Base-by-base conservation (phyloP, 2,329 filamentous ascomycete genomes). In the Apiospora rasikravindrae region DNA sequence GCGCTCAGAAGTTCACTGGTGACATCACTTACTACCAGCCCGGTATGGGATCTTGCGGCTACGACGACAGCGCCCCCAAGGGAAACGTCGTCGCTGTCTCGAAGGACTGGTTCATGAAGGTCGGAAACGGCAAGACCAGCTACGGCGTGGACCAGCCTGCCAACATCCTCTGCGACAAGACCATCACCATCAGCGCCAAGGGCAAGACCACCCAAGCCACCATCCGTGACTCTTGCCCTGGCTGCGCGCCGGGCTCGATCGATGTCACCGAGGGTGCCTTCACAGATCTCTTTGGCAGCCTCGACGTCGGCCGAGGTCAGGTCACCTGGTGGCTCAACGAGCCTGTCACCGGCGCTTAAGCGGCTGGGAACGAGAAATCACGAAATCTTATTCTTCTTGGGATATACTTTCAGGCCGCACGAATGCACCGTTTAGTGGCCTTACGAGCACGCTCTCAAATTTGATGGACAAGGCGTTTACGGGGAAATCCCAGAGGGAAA, bases 211-310 rank as follows among this genome's bases (percentile, higher is more conserved):
- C 85, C 76, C 84, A 81, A 2, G 93, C 90, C 73, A 87, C 77
- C 4, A 89, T 95, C 73, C 88, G 87, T 70, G 94, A 96, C 85
- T 94, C 93, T 84, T 96, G 94, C 86, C 88, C 89, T 83, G 91
- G 91, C 77, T 96, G 94, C 81, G 78, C 69, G 68, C 70, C 77
- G 45, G 75, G 80, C 53, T 84, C 86, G 77, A 88, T 94, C 68
- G 92, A 94, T 77, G 85, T 92, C 75, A 89, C 87, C 75, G 82
- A 85, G 73, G 85, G 86, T 76, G 82, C 88, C 73, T 92, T 91
- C 82, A 74, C 77, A n/a, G 83, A 86, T 26, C 83, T 93, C 70
- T 87, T 83, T 69, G 85, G 82, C 71, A 78, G 81, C 37, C 80
- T 87, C n/a, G 82, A 76, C 66, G 75, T 80, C 11, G 84, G 84